A percentile compares a stretch with the other conserved stretches of the same genome.
phyloP scores from a whole-genome alignment of 768 basidiomycete species.

The Collybia nuda region DNA sequence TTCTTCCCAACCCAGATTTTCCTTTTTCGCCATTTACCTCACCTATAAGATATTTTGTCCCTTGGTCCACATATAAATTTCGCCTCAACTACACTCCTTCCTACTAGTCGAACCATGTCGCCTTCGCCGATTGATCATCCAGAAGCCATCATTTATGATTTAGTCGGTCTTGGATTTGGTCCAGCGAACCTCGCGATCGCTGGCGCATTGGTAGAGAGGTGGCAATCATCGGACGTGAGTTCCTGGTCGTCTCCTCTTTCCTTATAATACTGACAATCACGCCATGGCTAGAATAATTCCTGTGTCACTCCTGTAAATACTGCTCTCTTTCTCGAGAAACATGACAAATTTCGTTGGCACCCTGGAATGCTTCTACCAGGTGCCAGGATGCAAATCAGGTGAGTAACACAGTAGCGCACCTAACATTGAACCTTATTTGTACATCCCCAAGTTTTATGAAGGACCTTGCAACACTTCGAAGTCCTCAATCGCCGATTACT shows the following conservation, averaged over 20 bases:
- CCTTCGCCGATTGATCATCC: conserved; percentile 13
- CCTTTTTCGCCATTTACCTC: conserved; percentile 12
- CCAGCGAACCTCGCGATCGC: conserved; percentile 54
- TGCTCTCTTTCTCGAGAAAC: conserved; percentile 48
- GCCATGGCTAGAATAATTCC: conserved; percentile 4
- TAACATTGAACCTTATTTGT: not conserved
- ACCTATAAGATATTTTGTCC: not conserved
- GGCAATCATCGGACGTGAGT: conserved; percentile 16
- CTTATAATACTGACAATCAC: too few relatives aligned
- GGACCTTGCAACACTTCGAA: conserved; percentile 53
- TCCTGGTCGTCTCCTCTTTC: not conserved
- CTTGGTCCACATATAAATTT: not conserved
- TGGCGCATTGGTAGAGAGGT: conserved; percentile 46
- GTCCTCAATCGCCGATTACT: conserved; percentile 49
- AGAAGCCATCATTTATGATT: conserved; percentile 34
- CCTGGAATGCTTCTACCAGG: conserved; percentile 55
- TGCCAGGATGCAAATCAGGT: conserved; percentile 55
- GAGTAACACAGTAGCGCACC: not conserved
- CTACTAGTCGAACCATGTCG: conserved; percentile 4
- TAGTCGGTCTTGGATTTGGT: conserved; percentile 52
- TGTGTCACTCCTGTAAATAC: conserved; percentile 20
- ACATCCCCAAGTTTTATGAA: conserved; percentile 41
- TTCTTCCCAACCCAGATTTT: not conserved
- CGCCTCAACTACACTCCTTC: not conserved
- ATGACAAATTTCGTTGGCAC: conserved; percentile 50